A percentile compares a stretch with the other conserved stretches of the same genome.
These are phyloP conservation scores for Lentinula raphanica DNA, from an alignment of 768 basidiomycete genomes.

Conservation along the genomic window DNA sequence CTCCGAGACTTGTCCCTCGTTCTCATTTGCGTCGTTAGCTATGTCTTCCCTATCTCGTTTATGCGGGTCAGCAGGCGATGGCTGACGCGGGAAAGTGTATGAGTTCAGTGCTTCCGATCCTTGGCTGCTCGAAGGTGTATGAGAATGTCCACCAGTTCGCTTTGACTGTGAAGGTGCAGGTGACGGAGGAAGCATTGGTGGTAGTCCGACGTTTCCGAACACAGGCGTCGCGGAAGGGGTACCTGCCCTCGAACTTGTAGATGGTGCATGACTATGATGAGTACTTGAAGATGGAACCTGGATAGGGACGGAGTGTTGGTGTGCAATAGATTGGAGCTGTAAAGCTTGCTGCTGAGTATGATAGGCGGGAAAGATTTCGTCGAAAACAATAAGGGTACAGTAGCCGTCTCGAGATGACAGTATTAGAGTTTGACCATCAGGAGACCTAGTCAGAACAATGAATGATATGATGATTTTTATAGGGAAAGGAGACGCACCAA, in stretches of 20 bases:
- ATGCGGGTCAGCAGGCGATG: neutral
- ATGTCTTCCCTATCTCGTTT: slow-evolving; percentile 20
- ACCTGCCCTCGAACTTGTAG: slow-evolving; percentile 20
- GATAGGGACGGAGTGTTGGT: slow-evolving; percentile 70
- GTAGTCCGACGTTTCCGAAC: slow-evolving; percentile 25
- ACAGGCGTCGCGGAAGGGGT: slow-evolving; percentile 35
- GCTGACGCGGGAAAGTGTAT: neutral
- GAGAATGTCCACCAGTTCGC: slow-evolving; percentile 34
- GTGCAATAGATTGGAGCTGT: slow-evolving; percentile 87
- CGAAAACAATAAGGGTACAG: slow-evolving; percentile 91
- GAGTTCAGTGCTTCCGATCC: slow-evolving; percentile 29
- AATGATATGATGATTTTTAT: neutral
- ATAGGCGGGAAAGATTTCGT: slow-evolving; percentile 85
- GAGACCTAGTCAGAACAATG: slow-evolving; percentile 58
- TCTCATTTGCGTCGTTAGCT: slow-evolving; percentile 8
- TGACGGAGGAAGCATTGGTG: slow-evolving; percentile 12
- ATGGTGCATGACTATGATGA: slow-evolving; percentile 14
- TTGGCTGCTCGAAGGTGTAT: slow-evolving; percentile 45
- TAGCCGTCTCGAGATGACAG: slow-evolving; percentile 94
- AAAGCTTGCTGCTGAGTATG: slow-evolving; percentile 89
- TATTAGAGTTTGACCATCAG: slow-evolving; percentile 90
- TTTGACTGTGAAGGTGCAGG: slow-evolving; percentile 3
- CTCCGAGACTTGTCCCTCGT: slow-evolving; percentile 25
- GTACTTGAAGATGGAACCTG: slow-evolving; percentile 21
- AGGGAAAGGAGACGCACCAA: slow-evolving; percentile 49